A percentile compares a stretch with the other conserved stretches of the same genome.
These are phyloP conservation scores for Gnaphalium uliginosum DNA, from an alignment of 129 eudicot species.

Conservation along the genomic window DNA sequence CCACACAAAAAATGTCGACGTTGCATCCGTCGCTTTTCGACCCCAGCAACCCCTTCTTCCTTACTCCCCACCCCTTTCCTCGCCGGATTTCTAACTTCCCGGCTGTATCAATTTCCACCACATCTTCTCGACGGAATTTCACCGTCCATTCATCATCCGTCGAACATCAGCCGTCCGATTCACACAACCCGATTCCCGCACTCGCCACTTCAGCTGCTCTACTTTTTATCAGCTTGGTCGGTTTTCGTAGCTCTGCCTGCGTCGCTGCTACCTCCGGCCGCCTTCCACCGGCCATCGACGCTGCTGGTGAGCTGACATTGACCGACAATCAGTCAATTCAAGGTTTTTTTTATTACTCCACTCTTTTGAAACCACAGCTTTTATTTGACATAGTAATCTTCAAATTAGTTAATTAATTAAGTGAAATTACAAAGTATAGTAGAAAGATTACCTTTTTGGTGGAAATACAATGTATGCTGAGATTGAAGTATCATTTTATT, in stretches of 20 bases:
- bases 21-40: constrained; percentile 24
- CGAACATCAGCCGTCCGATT: constrained; percentile 23
- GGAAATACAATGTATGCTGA: background rate
- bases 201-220: constrained; percentile 51
- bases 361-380: constrained; percentile 16
- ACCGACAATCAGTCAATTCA: constrained; percentile 29
- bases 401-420: background rate
- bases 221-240: constrained; percentile 44
- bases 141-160: constrained; percentile 21
- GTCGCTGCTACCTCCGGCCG: constrained; percentile 48
- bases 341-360: constrained; percentile 37
- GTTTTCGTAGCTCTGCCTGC: constrained; percentile 42
- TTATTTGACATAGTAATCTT: constrained; percentile 3
- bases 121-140: constrained; percentile 28
- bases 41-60: background rate
- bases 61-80: constrained; percentile 7
- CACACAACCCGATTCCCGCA: constrained; percentile 31
- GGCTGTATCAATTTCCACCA: constrained; percentile 6
- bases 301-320: constrained; percentile 23
- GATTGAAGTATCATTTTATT: too few relatives aligned
- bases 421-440: too few relatives aligned
- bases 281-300: constrained; percentile 30
- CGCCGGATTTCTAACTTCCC: constrained; percentile 16
- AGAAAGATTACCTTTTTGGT: background rate
- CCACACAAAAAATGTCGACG: constrained; percentile 25